Evolutionary conservation across 441 rosid species (phyloP).

Genomic region (Pelargonium citronellum): DNA sequence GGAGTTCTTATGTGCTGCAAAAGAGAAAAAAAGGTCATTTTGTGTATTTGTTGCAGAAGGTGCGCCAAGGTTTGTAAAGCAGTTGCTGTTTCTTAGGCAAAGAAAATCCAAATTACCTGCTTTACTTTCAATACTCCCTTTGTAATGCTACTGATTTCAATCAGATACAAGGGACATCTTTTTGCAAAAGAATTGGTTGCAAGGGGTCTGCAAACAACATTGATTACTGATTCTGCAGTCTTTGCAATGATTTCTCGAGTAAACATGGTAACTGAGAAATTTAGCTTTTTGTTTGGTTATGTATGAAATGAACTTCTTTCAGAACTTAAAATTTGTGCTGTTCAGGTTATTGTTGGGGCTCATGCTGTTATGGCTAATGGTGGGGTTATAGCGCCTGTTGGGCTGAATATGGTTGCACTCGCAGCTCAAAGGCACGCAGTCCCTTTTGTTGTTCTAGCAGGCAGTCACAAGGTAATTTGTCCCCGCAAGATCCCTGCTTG

Average conservation of each 20-base stretch:
- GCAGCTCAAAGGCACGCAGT: conserved; percentile 98
- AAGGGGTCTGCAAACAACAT: conserved; percentile 86
- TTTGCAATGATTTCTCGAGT: conserved; percentile 97
- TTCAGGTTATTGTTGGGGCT: conserved; percentile 94
- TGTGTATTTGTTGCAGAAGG: conserved; percentile 97
- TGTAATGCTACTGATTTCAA: conserved; percentile 1
- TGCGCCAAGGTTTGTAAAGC: conserved; percentile 77
- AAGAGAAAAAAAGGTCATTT: conserved; percentile 90
- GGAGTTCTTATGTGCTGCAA: conserved; percentile 93
- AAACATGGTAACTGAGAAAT: conserved; percentile 56
- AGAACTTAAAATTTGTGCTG: conserved; percentile 21
- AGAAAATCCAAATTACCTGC: conserved; percentile 13
- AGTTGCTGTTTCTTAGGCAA: conserved; percentile 18
- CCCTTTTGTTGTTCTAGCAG: conserved; percentile 96
- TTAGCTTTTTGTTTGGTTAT: conserved; percentile 12
- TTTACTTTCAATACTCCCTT: conserved; percentile 11
- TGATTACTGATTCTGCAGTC: conserved; percentile 92
- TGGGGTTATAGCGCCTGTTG: conserved; percentile 94
- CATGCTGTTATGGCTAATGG: conserved; percentile 99
- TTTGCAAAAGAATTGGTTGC: conserved; percentile 87
- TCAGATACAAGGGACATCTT: conserved; percentile 90
- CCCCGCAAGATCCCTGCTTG: neutral
- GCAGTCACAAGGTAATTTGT: conserved; percentile 83
- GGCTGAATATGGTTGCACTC: conserved; percentile 96
- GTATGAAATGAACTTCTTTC: conserved; percentile 10